These are phyloP conservation scores for Tricholoma sp. DNA, from an alignment of 768 basidiomycete genomes.

Conservation along the genomic window DNA sequence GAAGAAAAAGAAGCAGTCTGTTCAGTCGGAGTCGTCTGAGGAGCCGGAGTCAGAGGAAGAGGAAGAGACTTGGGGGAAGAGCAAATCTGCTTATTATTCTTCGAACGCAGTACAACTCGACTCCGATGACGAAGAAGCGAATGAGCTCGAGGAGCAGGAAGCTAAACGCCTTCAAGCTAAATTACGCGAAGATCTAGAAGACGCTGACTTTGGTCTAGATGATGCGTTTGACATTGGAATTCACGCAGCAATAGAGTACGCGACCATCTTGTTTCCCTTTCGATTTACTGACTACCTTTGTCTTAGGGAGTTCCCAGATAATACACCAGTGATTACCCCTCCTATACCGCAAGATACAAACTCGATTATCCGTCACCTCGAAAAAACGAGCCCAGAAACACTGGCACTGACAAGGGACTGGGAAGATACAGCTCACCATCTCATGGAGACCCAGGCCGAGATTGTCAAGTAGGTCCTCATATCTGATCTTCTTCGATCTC, in stretches of 20 bases:
- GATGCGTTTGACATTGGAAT: conserved; percentile 43
- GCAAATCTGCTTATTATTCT: conserved; percentile 79
- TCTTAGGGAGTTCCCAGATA: conserved; percentile 34
- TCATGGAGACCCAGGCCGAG: conserved; percentile 48
- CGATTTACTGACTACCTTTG: not conserved
- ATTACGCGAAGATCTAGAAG: conserved; percentile 60
- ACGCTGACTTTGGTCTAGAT: conserved; percentile 81
- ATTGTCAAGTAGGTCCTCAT: conserved; percentile 44
- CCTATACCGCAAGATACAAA: conserved; percentile 52
- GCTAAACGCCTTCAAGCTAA: conserved; percentile 75
- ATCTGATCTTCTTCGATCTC: not conserved
- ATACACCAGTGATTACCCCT: conserved; percentile 27
- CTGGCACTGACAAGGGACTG: conserved; percentile 80
- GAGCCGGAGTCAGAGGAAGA: conserved; percentile 47
- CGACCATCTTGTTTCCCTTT: conserved; percentile 2
- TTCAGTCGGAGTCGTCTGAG: conserved; percentile 17
- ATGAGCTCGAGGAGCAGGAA: conserved; percentile 86
- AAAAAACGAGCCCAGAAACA: conserved; percentile 72
- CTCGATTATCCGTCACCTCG: conserved; percentile 57
- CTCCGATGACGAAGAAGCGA: conserved; percentile 84
- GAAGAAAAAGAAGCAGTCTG: conserved; percentile 19
- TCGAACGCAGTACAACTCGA: conserved; percentile 78
- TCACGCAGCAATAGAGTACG: conserved; percentile 29
- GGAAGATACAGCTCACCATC: conserved; percentile 58
- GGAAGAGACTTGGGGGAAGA: conserved; percentile 76